These are phyloP conservation scores for Ceriops zippeliana DNA, from an alignment of 345 rosid genomes.

Conservation along the genomic window DNA sequence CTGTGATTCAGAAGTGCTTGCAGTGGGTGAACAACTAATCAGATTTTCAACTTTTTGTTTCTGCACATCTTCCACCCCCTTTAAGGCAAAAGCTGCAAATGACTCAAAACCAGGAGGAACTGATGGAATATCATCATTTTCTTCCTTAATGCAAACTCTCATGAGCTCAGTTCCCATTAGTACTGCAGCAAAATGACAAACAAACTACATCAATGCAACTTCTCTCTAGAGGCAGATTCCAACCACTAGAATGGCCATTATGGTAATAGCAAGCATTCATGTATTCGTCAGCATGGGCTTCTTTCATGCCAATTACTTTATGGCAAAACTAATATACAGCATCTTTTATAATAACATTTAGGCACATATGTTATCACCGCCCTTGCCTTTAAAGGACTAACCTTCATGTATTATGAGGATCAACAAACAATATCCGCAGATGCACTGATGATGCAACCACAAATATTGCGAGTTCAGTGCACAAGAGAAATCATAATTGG, in stretches of 20 bases:
- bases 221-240: too few species aligned
- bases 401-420: not conserved
- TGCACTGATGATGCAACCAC: not conserved
- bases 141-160: constrained; percentile 81
- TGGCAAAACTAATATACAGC: too few species aligned
- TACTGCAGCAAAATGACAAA: constrained; percentile 19
- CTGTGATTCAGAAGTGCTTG: constrained; percentile 41
- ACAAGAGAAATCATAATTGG: not conserved
- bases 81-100: constrained; percentile 64
- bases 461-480: not conserved
- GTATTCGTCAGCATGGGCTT: not conserved
- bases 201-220: not conserved
- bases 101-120: constrained; percentile 98
- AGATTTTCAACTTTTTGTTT: constrained; percentile 31
- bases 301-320: not conserved
- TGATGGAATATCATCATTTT: constrained; percentile 76
- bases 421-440: not conserved
- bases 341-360: too few species aligned
- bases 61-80: constrained; percentile 38
- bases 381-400: not conserved
- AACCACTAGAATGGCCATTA: too few species aligned
- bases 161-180: constrained; percentile 87
- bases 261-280: not conserved
- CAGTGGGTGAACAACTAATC: constrained; percentile 34
- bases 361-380: too few species aligned